phyloP scores from a whole-genome alignment of 805 yeast genomes.

The Candida tibetensis region DNA sequence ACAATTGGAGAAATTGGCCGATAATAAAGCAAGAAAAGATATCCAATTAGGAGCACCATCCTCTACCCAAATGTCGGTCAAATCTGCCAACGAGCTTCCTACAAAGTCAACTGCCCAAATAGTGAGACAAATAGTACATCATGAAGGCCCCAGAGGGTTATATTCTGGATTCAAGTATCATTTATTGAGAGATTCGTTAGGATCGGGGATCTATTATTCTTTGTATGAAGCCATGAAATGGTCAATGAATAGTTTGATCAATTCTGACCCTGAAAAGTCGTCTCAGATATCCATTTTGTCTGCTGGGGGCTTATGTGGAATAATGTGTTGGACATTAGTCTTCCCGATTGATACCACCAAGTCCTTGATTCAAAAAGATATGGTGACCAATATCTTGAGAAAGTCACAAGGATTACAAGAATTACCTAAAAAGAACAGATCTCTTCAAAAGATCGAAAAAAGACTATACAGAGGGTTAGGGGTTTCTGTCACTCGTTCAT shows the following conservation, averaged over 20 bases:
- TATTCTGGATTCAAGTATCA: conserved; percentile 76
- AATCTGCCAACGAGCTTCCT: conserved; percentile 9
- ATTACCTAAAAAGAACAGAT: conserved; percentile 28
- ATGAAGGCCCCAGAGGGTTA: conserved; percentile 61
- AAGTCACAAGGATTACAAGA: conserved; percentile 45
- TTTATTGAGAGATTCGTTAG: conserved; percentile 62
- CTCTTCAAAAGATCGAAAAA: conserved; percentile 33
- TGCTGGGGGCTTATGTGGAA: conserved; percentile 81
- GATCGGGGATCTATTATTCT: conserved; percentile 71
- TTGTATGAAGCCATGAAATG: conserved; percentile 72
- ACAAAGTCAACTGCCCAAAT: conserved; percentile 41
- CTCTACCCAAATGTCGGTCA: conserved; percentile 11
- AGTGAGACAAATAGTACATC: conserved; percentile 45
- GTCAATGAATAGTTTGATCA: conserved; percentile 35
- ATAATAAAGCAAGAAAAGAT: conserved; percentile 12
- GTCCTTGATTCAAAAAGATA: conserved; percentile 69
- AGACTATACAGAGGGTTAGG: conserved; percentile 75
- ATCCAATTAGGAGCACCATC: neutral
- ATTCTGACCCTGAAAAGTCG: conserved; percentile 22
- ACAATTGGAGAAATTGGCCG: conserved; percentile 58
- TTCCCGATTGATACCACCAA: conserved; percentile 83
- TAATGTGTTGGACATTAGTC: conserved; percentile 68
- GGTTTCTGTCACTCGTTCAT: conserved; percentile 68
- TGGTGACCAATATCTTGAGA: conserved; percentile 64
- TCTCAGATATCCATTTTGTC: conserved; percentile 36